Evolutionary conservation across 2,329 filamentous ascomycete species (phyloP), one percentile per base, ranked within the genome.

Genomic region (Fusarium xyrophilum): DNA sequence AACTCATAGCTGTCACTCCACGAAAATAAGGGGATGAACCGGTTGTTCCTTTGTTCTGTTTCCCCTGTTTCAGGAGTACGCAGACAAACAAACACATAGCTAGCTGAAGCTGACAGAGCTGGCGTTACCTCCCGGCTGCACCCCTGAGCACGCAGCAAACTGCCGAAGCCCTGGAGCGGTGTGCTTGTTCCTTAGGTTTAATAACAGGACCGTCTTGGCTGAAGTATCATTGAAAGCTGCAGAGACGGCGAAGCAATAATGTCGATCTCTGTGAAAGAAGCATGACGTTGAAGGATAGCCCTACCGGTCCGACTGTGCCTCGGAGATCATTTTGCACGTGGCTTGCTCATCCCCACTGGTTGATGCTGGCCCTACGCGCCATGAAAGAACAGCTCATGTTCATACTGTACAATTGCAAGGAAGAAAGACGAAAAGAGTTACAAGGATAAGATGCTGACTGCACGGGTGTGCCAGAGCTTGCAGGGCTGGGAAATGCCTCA

Each of bases 291-390:
- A 35, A 35, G 36, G 21, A 33, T 19, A 67, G 58, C 56, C 46
- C 50, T 47, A 44, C 40, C 54, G 44, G 57, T 51, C 59, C 64
- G 56, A 68, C 43, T 68, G 65, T 46, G 39, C 56, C 54, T 63
- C 61, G 40, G 59, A 32, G 46, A 67, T 68, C 60, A 42, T 63
- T 51, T 53, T 69, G 57, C 66, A 67, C 38, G 53, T 59, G 57
- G 63, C 47, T 58, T 58, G 21, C 56, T 23, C 4, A 40, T 63
- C 32, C 32, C 44, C n/a, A 63, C 55, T 52, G 57, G 52, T 17
- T 43, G 36, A 44, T 33, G 39, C 47, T 43, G 58, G n/a, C 17
- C 33, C 14, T 42, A 48, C 11, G 36, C 65, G 52, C 52, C 21
- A 39, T 23, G 25, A 14, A 50, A 17, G 40, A 54, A 43, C 32